Evolutionary conservation across 1,284 basidiomycete species (phyloP).

Genomic region (Papiliotrema nemorosa): DNA sequence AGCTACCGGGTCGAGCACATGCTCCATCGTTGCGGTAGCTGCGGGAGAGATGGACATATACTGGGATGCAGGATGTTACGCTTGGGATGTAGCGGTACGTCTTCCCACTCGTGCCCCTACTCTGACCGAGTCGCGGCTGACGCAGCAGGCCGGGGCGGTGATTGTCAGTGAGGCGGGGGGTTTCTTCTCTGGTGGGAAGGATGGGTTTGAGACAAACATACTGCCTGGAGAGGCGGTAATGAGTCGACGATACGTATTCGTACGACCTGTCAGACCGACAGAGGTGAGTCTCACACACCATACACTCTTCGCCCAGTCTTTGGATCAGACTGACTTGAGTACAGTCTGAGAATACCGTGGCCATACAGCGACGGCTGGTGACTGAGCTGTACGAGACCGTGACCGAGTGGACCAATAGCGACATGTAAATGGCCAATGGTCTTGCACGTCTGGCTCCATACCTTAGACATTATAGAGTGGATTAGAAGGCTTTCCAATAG

Average conservation of each 20-base stretch:
- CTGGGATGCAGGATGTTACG: constrained; percentile 53
- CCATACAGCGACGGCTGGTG: constrained; percentile 76
- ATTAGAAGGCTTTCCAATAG: no score
- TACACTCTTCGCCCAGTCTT: no score
- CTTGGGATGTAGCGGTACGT: constrained; percentile 80
- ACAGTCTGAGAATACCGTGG: constrained; percentile 25
- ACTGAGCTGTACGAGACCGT: constrained; percentile 78
- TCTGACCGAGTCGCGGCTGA: neutral
- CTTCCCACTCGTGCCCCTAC: neutral
- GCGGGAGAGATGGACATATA: constrained; percentile 73
- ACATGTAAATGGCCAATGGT: constrained; percentile 9
- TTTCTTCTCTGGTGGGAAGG: constrained; percentile 64
- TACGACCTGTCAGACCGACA: constrained; percentile 46
- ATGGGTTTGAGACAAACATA: constrained; percentile 55
- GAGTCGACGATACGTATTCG: constrained; percentile 77
- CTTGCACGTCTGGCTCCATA: no score
- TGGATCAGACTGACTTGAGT: neutral
- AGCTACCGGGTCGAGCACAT: constrained; percentile 70
- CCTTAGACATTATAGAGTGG: no score
- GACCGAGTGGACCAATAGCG: constrained; percentile 57
- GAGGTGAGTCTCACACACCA: constrained; percentile 12
- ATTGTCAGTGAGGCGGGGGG: constrained; percentile 86
- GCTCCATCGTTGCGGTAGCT: constrained; percentile 76
- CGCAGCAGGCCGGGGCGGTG: constrained; percentile 68
- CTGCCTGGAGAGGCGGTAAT: constrained; percentile 63